Conservation (phyloP, 495 filamentous ascomycete genomes). For the Rhizodiscina lignyota region DNA sequence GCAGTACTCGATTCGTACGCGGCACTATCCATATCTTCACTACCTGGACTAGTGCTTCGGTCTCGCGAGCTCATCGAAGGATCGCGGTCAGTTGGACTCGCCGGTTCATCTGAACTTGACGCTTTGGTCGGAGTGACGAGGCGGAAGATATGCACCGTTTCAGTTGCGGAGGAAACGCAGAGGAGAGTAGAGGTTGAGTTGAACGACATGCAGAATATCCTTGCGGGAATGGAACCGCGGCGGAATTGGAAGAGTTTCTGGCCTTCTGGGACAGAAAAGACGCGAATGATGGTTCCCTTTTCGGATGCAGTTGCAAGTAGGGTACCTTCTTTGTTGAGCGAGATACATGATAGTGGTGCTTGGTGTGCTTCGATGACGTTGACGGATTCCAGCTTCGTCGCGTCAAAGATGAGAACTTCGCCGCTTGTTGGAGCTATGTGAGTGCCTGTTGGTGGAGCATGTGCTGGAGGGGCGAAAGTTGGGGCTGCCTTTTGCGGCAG, state of each 20-base stretch:
- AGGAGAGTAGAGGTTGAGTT: conserved; percentile 85
- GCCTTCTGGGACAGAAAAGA: conserved; percentile 77
- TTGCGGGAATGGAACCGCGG: conserved; percentile 79
- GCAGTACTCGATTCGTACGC: conserved; percentile 22
- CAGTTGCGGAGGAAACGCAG: conserved; percentile 86
- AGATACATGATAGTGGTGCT: conserved; percentile 77
- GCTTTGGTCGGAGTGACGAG: conserved; percentile 26
- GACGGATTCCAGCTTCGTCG: conserved; percentile 69
- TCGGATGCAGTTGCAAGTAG: conserved; percentile 88
- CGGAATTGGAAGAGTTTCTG: conserved; percentile 92
- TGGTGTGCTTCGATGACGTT: conserved; percentile 91
- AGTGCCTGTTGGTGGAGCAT: conserved; percentile 62
- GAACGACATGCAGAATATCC: conserved; percentile 99
- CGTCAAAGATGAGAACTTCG: conserved; percentile 83
- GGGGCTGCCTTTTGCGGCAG: conserved; percentile 62
- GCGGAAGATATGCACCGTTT: conserved; percentile 96
- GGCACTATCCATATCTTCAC: conserved; percentile 11
- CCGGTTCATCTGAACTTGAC: conserved; percentile 15
- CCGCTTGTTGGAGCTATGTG: conserved; percentile 75
- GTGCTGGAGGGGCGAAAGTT: conserved; percentile 51
- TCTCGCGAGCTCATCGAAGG: conserved; percentile 20
- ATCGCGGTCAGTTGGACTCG: conserved; percentile 17
- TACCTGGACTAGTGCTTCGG: conserved; percentile 24
- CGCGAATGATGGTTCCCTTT: conserved; percentile 91
- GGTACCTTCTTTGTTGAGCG: conserved; percentile 85